These are phyloP conservation scores for Psilocybe cyanescens DNA, from an alignment of 768 basidiomycete genomes.

Conservation along the genomic window DNA sequence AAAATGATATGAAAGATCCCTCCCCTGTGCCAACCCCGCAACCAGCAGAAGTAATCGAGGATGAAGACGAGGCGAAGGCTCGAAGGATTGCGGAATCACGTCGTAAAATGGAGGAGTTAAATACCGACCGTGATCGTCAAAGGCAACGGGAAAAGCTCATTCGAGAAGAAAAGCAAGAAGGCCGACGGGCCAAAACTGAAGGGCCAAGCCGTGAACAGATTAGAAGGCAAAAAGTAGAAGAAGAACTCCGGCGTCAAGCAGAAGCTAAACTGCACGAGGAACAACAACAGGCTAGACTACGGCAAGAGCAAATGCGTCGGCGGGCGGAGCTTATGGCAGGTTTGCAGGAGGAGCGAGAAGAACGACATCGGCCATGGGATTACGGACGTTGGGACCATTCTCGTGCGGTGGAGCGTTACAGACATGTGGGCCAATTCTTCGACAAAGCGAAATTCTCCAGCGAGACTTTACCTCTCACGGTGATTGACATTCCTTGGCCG, in stretches of 20 bases:
- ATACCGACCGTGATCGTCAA: conserved; percentile 23
- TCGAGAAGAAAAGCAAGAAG: conserved; percentile 26
- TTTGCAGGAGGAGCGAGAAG: conserved; percentile 28
- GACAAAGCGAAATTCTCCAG: conserved; percentile 60
- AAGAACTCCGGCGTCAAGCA: conserved; percentile 31
- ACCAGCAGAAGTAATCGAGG: conserved; percentile 5
- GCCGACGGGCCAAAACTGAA: conserved; percentile 57
- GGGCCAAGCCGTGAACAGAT: conserved; percentile 47
- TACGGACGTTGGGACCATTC: conserved; percentile 64
- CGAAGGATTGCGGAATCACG: conserved; percentile 21
- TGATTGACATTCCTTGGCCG: conserved; percentile 78
- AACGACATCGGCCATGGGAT: conserved; percentile 59
- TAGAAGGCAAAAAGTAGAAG: conserved; percentile 32
- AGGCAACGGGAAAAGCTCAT: conserved; percentile 21
- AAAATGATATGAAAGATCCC: conserved; percentile 1
- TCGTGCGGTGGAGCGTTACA: conserved; percentile 76
- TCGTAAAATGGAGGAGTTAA: conserved; percentile 25
- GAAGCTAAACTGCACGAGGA: conserved; percentile 31
- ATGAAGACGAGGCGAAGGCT: conserved; percentile 25
- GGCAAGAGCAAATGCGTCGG: conserved; percentile 25
- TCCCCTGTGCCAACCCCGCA: neutral
- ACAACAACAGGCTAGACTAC: conserved; percentile 33
- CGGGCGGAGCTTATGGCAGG: conserved; percentile 22
- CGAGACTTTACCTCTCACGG: conserved; percentile 51
- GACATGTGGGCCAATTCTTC: conserved; percentile 60